phyloP scores from a whole-genome alignment of 192 early-diverging fungal species.

The Coemansia sp. region DNA sequence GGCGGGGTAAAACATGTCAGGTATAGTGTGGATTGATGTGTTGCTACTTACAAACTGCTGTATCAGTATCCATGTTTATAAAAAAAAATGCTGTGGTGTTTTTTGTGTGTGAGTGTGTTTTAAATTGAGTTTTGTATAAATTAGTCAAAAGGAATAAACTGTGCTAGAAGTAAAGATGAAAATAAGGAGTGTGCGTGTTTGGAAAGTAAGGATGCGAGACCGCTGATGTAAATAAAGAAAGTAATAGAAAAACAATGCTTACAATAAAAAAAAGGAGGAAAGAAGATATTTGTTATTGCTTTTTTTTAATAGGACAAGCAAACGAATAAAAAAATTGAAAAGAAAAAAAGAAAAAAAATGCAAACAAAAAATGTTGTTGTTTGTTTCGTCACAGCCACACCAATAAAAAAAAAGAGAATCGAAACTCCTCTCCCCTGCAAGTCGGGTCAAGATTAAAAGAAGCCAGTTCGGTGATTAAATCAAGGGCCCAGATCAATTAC shows the following conservation, averaged over 20 bases:
- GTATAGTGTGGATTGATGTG: neutral
- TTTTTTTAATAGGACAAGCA: neutral
- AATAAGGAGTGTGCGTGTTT: no score
- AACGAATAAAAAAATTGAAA: neutral
- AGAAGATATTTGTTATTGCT: neutral
- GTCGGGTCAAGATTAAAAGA: no score
- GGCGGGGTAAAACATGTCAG: neutral
- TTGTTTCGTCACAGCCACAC: neutral
- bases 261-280: no score
- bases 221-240: no score
- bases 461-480: no score
- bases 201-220: no score
- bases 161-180: no score
- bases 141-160: neutral
- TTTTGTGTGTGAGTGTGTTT: neutral
- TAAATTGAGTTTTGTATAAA: neutral
- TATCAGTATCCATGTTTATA: slow-evolving; percentile 1
- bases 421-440: no score
- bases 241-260: no score
- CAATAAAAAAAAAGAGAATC: neutral
- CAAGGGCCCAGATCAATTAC: no score
- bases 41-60: neutral
- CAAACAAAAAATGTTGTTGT: neutral
- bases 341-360: no score
- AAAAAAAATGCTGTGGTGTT: neutral